Conservation (phyloP, 495 filamentous ascomycete species). For the Tetracladium setigerum region DNA sequence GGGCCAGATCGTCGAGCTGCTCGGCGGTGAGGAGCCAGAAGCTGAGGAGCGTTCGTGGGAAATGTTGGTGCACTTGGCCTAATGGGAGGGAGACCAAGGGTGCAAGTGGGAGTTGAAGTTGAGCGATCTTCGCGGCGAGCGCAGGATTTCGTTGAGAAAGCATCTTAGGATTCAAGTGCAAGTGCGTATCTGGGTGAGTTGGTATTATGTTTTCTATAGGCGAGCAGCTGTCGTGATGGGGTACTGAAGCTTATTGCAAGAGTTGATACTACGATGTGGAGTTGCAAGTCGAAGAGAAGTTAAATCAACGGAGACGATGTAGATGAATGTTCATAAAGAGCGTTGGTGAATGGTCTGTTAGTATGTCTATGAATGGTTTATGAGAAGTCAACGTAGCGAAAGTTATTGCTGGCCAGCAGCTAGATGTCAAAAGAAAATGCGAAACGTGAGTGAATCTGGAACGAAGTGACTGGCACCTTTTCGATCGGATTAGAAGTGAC, state of each 20-base stretch:
- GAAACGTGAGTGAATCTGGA: too few relatives aligned
- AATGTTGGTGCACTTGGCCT: conserved; percentile 53
- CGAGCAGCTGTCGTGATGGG: conserved; percentile 2
- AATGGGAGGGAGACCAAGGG: conserved; percentile 52
- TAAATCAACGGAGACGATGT: not conserved
- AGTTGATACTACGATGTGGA: not conserved
- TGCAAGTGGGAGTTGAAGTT: conserved; percentile 32
- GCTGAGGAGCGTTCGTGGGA: conserved; percentile 57
- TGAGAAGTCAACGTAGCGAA: too few relatives aligned
- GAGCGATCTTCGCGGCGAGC: conserved; percentile 12
- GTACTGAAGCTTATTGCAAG: not conserved
- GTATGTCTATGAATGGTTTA: too few relatives aligned
- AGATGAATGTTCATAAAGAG: too few relatives aligned
- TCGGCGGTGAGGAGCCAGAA: conserved; percentile 68
- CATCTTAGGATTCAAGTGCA: not conserved
- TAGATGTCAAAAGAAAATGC: too few relatives aligned
- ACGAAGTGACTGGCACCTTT: too few relatives aligned
- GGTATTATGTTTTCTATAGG: not conserved
- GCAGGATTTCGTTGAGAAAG: not conserved
- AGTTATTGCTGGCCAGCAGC: too few relatives aligned
- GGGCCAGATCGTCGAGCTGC: conserved; percentile 64
- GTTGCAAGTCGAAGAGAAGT: not conserved
- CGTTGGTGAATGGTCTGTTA: too few relatives aligned
- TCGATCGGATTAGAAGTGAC: too few relatives aligned
- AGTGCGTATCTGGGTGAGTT: not conserved